Conservation (phyloP, 805 yeast species). For the Suhomyces pyralidae region DNA sequence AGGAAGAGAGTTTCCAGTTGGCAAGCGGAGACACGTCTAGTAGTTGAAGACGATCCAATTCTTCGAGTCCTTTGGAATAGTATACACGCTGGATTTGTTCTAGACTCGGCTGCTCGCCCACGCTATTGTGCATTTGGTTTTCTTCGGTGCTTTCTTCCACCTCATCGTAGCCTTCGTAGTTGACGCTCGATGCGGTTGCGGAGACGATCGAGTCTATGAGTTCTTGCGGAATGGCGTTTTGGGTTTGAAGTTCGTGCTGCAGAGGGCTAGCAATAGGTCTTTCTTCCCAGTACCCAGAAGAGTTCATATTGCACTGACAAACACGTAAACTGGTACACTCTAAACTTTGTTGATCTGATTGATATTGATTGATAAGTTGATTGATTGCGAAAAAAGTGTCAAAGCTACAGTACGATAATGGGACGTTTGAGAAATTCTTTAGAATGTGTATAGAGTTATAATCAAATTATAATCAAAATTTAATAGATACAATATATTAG, state of each 20-base stretch:
- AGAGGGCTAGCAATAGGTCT: constrained; percentile 10
- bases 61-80: constrained; percentile 48
- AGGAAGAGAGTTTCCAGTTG: constrained; percentile 78
- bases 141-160: constrained; percentile 1
- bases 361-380: too few relatives aligned
- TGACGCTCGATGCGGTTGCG: constrained; percentile 6
- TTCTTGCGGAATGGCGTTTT: constrained; percentile 28
- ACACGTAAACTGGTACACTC: too few relatives aligned
- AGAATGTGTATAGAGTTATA: too few relatives aligned
- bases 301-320: too few relatives aligned
- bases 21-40: constrained; percentile 79
- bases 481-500: too few relatives aligned
- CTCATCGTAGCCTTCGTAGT: constrained; percentile 4
- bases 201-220: constrained; percentile 26
- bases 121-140: constrained; percentile 6
- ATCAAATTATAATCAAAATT: too few relatives aligned
- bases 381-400: background rate
- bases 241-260: constrained; percentile 26
- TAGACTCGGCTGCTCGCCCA: constrained; percentile 31
- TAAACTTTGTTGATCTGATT: too few relatives aligned
- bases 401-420: too few relatives aligned
- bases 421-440: too few relatives aligned
- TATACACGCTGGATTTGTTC: constrained; percentile 42
- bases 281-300: constrained; percentile 28
- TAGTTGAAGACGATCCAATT: constrained; percentile 55